Evolutionary conservation across 805 yeast genomes (phyloP), one percentile per base, ranked within the genome.

Genomic region (Nakazawaea pomicola): DNA sequence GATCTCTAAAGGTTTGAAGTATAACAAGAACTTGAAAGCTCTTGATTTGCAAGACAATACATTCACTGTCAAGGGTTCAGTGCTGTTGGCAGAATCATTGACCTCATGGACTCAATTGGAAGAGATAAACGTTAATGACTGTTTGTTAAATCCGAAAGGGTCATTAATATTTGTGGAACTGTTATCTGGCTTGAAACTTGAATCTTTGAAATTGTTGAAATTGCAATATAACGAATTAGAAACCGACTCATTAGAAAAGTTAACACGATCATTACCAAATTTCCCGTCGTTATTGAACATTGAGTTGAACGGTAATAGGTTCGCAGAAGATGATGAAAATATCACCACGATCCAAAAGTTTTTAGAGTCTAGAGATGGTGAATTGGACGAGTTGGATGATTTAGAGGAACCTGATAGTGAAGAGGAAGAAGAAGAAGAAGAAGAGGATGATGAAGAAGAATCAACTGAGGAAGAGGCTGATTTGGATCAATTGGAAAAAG

Each of bases 21-120:
- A 69, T 47, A 79, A 85, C 57, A 67, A 69, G 20, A 64, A 73
- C 18, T 72, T 93, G 52, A 70, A 78, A 51, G 75, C 74, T 29
- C 64, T 93, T 30, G 98, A 93, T 64, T 69, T 93, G 50, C 97
- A 93, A 67, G 99, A 93, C 62, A 93, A 93, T 63, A 93, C 99
- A 6, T 80, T 93, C 60, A 93, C 99, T 8, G 57, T 61, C 15
- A 63, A 63, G 36, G 88, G 91, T 4, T 76, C 90, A 5, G 52
- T 64, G 18, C 77, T 82, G 18, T 74, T 91, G 32, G 83, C 93
- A 17, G 62, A 67, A 14, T 72, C 70, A 20, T 61, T 93, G 45
- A 52, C 69, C 3, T 56, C 61, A 34, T 93, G 97, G 96, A 61
- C 69, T 24, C 47, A 67, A 6, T 72, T 93, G 55, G 64, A 65